Percentiles rank a stretch among this genome's conserved stretches.
These are phyloP conservation scores for Knoxdaviesia capensis DNA, from an alignment of 2,329 filamentous ascomycete species.

Conservation along the genomic window DNA sequence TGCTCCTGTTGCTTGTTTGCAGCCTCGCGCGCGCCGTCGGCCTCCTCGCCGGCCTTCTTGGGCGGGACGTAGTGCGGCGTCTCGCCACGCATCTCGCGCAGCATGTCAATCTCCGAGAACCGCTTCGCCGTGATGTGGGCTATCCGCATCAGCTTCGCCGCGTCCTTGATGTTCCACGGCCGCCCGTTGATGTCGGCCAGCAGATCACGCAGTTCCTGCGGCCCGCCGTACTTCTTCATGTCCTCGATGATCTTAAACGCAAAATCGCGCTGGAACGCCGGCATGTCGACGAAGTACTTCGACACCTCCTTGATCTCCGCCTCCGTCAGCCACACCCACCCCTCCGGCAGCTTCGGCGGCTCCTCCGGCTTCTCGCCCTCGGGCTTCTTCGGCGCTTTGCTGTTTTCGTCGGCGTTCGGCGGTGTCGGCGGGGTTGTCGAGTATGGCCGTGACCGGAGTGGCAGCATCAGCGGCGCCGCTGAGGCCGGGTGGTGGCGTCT, in stretches of 20 bases:
- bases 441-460: constrained; percentile 15
- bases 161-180: constrained; percentile 20
- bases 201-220: constrained; percentile 41
- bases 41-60: constrained; percentile 5
- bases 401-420: constrained; percentile 15
- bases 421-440: constrained; percentile 17
- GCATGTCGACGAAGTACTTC: constrained; percentile 39
- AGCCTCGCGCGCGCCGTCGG: constrained; percentile 4
- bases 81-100: constrained; percentile 1
- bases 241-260: constrained; percentile 39
- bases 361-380: constrained; percentile 7
- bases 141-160: constrained; percentile 38
- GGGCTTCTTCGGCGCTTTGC: constrained; percentile 9
- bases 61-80: not conserved
- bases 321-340: constrained; percentile 25
- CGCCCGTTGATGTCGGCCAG: constrained; percentile 36
- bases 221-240: constrained; percentile 49
- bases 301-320: constrained; percentile 32
- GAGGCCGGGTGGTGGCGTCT: constrained; percentile 15
- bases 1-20: constrained; percentile 4
- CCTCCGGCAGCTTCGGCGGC: constrained; percentile 15
- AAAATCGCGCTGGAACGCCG: constrained; percentile 36
- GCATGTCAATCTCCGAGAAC: constrained; percentile 7
- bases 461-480: constrained; percentile 6
- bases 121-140: constrained; percentile 33